Percentiles rank a stretch among this genome's conserved stretches.
These are phyloP conservation scores for Fusarium coffeatum DNA, from an alignment of 2,329 filamentous ascomycete genomes.

Conservation along the genomic window DNA sequence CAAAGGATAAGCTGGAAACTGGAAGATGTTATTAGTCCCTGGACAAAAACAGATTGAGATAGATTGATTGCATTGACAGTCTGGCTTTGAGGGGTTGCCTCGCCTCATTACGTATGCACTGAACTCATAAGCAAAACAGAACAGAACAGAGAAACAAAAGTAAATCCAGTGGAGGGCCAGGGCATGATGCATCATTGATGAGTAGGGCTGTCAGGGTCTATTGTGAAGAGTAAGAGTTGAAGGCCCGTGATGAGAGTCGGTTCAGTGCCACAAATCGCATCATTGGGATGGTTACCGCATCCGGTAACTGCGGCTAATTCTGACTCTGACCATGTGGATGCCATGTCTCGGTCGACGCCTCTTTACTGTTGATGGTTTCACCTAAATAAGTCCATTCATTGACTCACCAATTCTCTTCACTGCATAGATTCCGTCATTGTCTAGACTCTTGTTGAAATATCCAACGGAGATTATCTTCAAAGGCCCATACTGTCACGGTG, in stretches of 20 bases:
- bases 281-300: conserved; percentile 24
- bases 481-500: background rate
- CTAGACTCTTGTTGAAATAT: background rate
- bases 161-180: background rate
- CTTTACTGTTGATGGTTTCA: conserved; percentile 33
- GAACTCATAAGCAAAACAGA: background rate
- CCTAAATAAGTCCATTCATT: background rate
- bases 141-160: conserved; percentile 16
- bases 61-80: background rate
- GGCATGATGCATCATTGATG: conserved; percentile 1
- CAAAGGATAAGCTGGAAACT: background rate
- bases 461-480: background rate
- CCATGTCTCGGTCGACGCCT: conserved; percentile 37
- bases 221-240: background rate
- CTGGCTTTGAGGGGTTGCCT: background rate
- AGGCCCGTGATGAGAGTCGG: background rate
- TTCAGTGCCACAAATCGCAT: conserved; percentile 36
- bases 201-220: conserved; percentile 18
- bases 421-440: background rate
- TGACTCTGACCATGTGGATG: conserved; percentile 13
- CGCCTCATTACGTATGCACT: background rate
- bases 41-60: background rate
- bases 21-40: background rate
- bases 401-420: background rate
- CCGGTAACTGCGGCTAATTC: conserved; percentile 38